phyloP scores from a whole-genome alignment of 768 basidiomycete species.

The Boletus vermiculosoides region DNA sequence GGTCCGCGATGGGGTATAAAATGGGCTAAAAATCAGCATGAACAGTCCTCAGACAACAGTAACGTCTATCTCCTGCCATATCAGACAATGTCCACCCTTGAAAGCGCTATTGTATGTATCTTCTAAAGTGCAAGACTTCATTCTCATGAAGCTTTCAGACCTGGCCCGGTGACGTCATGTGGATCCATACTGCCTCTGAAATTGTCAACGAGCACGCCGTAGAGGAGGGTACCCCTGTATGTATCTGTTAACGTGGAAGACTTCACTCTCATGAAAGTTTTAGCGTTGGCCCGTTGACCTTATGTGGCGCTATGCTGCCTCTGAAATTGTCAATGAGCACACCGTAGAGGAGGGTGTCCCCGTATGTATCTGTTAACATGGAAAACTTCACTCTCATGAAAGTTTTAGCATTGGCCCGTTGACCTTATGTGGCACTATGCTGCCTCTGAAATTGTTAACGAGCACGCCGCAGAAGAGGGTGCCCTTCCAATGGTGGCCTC shows the following conservation, averaged over 20 bases:
- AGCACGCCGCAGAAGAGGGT: not conserved
- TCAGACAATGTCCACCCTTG: not conserved
- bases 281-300: not conserved
- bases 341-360: not conserved
- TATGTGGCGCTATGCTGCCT: not conserved
- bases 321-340: not conserved
- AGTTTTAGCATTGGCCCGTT: not conserved
- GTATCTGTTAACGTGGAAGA: not conserved
- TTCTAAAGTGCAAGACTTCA: not conserved
- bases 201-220: not conserved
- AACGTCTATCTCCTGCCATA: not conserved
- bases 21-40: not conserved
- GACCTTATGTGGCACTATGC: rapidly evolving
- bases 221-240: not conserved
- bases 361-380: not conserved
- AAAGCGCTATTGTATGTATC: not conserved
- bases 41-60: not conserved
- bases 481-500: not conserved
- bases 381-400: not conserved
- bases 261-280: not conserved
- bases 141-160: not conserved
- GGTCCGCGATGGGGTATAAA: not conserved
- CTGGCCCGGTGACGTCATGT: not conserved
- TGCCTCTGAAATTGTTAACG: not conserved
- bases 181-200: not conserved